Percentiles rank a stretch among this genome's conserved stretches.
Evolutionary conservation across 305 asterid species (phyloP).

Genomic region (Rubia peregrina): DNA sequence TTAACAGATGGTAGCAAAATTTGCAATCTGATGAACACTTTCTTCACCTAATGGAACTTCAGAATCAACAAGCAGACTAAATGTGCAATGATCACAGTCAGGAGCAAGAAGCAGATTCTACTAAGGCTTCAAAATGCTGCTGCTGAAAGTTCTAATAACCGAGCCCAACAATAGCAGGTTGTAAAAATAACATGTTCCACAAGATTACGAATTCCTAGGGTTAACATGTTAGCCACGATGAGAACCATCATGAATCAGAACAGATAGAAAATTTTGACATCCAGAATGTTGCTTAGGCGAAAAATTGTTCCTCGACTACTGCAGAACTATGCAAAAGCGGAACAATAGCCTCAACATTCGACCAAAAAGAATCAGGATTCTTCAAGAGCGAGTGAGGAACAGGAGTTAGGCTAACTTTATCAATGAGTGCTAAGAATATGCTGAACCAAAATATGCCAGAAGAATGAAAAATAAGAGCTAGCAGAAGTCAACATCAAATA

Average conservation of each 20-base stretch:
- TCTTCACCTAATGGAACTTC: not conserved
- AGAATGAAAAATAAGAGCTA: not conserved
- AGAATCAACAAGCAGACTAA: not conserved
- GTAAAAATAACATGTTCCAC: not conserved
- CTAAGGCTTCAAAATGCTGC: not conserved
- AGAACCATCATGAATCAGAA: not conserved
- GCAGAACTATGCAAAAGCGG: not conserved
- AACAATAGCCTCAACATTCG: not conserved
- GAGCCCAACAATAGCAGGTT: not conserved
- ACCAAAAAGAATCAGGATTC: not conserved
- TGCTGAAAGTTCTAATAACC: not conserved
- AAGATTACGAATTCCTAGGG: not conserved
- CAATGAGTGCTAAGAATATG: not conserved
- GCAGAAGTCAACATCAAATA: not conserved
- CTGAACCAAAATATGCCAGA: not conserved
- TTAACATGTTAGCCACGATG: not conserved
- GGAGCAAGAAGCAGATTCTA: not conserved
- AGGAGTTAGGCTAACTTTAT: not conserved
- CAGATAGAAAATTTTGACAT: not conserved
- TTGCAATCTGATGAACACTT: not conserved
- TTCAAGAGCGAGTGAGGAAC: not conserved
- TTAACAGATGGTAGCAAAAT: not conserved
- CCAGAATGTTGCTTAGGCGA: not conserved
- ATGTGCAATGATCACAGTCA: too few species aligned
- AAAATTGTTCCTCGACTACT: not conserved